These are phyloP conservation scores for Parafenestella ontariensis DNA, from an alignment of 2,329 filamentous ascomycete genomes.

Conservation along the genomic window DNA sequence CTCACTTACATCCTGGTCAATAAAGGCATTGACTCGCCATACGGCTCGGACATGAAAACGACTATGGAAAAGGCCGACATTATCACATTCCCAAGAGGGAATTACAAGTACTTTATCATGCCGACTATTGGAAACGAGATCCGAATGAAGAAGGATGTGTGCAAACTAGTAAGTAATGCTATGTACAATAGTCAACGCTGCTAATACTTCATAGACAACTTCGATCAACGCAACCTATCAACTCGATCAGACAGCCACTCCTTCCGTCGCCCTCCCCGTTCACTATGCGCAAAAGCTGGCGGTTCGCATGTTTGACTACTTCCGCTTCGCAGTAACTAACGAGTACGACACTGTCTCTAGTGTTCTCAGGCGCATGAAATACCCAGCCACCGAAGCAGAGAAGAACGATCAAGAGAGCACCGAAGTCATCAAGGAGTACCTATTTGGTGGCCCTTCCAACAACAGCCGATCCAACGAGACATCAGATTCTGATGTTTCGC, in stretches of 20 bases:
- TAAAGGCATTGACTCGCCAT: not conserved
- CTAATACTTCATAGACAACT: not conserved
- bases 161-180: too few species aligned
- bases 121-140: not conserved
- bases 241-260: not conserved
- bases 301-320: slow-evolving; percentile 7
- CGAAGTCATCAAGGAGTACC: slow-evolving; percentile 2
- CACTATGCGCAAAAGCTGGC: slow-evolving; percentile 6
- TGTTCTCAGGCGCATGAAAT: not conserved
- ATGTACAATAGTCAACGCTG: too few species aligned
- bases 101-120: not conserved
- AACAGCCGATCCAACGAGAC: not conserved
- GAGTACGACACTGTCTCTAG: slow-evolving; percentile 1
- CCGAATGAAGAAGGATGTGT: too few species aligned
- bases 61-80: not conserved
- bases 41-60: not conserved
- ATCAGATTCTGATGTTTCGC: not conserved
- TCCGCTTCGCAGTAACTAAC: not conserved
- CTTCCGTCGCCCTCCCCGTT: slow-evolving; percentile 5
- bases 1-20: not conserved
- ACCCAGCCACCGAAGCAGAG: not conserved
- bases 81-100: not conserved
- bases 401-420: not conserved
- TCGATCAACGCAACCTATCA: not conserved
- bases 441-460: not conserved